Evolutionary conservation across 2,329 filamentous ascomycete species (phyloP).

Genomic region (Trichoderma harzianum): DNA sequence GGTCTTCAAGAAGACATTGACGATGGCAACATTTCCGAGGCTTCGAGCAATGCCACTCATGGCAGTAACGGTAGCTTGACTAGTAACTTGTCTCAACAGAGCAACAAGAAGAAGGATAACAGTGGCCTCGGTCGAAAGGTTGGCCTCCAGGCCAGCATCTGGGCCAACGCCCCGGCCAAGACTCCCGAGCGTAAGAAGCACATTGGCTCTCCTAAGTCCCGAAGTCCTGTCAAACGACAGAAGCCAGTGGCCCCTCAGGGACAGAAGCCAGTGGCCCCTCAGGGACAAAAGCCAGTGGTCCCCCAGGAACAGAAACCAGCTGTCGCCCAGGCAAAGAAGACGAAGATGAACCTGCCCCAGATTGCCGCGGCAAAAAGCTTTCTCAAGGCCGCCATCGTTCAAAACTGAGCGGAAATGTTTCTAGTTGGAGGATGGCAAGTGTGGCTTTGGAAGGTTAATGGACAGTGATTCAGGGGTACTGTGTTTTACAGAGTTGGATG

Average conservation of each 20-base stretch:
- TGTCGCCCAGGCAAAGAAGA: too few relatives aligned
- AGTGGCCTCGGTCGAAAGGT: neutral
- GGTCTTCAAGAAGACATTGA: fast-evolving
- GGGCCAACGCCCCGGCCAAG: neutral
- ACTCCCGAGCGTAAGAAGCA: neutral
- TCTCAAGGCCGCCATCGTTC: neutral
- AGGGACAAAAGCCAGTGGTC: neutral
- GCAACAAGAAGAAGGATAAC: neutral
- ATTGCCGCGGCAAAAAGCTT: neutral
- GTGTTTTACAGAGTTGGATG: neutral
- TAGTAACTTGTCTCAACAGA: neutral
- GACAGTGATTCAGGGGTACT: neutral
- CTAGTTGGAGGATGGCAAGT: neutral
- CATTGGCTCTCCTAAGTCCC: too few relatives aligned
- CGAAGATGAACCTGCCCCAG: neutral
- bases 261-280: too few relatives aligned
- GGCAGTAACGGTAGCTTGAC: neutral
- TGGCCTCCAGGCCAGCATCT: neutral
- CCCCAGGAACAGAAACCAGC: neutral
- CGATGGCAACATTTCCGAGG: neutral
- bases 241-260: neutral
- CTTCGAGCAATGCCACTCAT: neutral
- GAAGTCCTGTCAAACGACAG: neutral
- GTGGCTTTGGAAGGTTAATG: neutral
- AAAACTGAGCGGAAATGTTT: neutral